A percentile compares a stretch with the other conserved stretches of the same genome.
These are phyloP conservation scores for Cucumis variabilis DNA, from an alignment of 331 rosid species.

Conservation along the genomic window DNA sequence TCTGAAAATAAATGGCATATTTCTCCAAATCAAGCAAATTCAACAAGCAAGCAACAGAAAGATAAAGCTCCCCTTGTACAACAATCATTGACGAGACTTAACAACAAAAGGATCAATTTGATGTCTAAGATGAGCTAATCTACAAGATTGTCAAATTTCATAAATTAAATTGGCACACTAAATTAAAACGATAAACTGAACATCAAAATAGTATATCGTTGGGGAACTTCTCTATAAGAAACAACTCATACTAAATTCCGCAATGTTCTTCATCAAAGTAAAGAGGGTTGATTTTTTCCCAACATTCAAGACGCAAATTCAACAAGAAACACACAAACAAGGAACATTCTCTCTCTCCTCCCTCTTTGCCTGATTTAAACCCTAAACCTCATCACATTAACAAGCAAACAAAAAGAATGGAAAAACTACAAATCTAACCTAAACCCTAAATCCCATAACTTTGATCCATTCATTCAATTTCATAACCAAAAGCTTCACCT, in stretches of 20 bases:
- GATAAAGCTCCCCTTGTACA: constrained; percentile 47
- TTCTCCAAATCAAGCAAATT: constrained; percentile 64
- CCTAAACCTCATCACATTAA: no score
- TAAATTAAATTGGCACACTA: constrained; percentile 13
- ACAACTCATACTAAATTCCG: no score
- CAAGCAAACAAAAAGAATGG: no score
- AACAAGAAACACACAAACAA: no score
- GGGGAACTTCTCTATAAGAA: constrained; percentile 30
- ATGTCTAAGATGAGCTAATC: background rate
- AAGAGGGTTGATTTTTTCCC: no score
- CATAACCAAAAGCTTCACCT: constrained; percentile 46
- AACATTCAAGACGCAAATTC: no score
- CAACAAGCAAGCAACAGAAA: constrained; percentile 58
- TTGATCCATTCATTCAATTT: constrained; percentile 64
- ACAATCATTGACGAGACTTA: constrained; percentile 16
- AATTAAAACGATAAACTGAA: constrained; percentile 10
- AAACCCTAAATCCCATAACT: constrained; percentile 43
- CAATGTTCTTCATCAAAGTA: no score
- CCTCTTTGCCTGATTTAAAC: no score
- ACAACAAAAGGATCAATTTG: background rate
- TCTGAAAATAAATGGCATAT: constrained; percentile 58
- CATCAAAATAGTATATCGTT: constrained; percentile 40
- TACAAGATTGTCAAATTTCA: background rate
- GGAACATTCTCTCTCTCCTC: no score
- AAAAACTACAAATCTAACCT: no score